Evolutionary conservation across 306 rosid species (phyloP), one percentile per base, ranked within the genome.

Genomic region (Castanea crenata): DNA sequence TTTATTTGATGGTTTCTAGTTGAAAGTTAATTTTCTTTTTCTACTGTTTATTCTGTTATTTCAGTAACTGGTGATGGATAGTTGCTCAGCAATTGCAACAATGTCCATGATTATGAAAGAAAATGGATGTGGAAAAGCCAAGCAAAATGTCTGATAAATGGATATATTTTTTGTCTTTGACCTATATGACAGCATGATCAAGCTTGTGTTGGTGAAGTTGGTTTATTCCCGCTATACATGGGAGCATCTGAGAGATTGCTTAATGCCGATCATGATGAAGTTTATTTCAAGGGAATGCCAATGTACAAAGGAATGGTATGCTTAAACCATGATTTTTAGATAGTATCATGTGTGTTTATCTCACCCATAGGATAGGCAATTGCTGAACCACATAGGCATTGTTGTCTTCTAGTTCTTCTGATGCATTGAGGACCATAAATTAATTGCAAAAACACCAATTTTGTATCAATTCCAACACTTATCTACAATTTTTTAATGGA

Each of bases 241-340:
- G 98, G 96, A 79, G 90, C 96, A 65, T 86, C 94, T 70, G 86
- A 87, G 78, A 85, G 88, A 79, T 75, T 92, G 85, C 90, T 90
- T 69, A 94, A 94, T 71, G 94, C 94, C 49, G 88, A 90, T 83
- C 94, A 92, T 52, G 89, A 88, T 18, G 74, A 92, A 76, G 89
- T 90, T 59, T 94, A 92, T 86, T 94, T 78, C 61, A 88, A 83
- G 92, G 97, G 94, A 81, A 94, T 94, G 97, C 97, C 97, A 69
- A 14, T 71, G 23, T 88, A 85, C 85, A 87, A 82, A 25, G 97
- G 94, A 83, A 86, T 83, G 97, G 97, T 90, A 88, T 19, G 80
- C 25, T 41, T 46, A 15, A 68, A 77, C 19, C 41, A 20, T 6
- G 1, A 3, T 31, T 64, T 67, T 34, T 32, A 23, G 29, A 23